Evolutionary conservation across 139 green algal species (phyloP), one percentile per base, ranked within the genome.

Genomic region (Picochlorum sp.): DNA sequence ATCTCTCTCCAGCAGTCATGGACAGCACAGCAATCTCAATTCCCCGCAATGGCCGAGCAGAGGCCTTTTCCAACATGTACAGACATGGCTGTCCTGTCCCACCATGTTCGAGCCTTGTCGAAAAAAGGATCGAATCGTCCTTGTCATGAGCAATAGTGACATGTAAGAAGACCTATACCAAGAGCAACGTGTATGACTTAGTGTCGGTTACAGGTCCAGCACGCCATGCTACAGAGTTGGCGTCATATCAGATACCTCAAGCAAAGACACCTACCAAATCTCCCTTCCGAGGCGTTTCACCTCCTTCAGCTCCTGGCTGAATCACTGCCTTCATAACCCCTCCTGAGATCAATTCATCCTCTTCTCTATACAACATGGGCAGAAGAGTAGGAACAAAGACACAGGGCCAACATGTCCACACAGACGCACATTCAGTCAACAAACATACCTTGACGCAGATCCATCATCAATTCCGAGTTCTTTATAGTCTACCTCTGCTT

Each of bases 11-110:
- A 15, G 45, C 28, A 4, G 16, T 63, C 84, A 93, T 92, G 45
- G 81, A 77, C 57, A 71, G 38, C 9, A 94, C 51, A 0, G 74
- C 83, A 15, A 95, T 71, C 77, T 94, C 88, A 84, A 86, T 86
- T 24, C 73, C 77, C 1, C 87, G 70, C 13, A 84, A 86, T 23
- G 76, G 67, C 7, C 85, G 63, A 16, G 50, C 20, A 24, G 80
- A 81, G 34, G 13, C 37, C 54, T 84, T 85, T 30, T 81, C 77
- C 54, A 94, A 23, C 45, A 88, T 21, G 60, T 87, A 86, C 0
- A 79, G 78, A 9, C 78, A 67, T 4, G 88, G 80, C 34, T 79
- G 65, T 0, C 87, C 82, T 16, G 34, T 65, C 44, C 84, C 87
- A 5, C 81, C 85, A 16, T 90, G 65, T 3, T 80, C 71, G 10